Base-by-base conservation (phyloP, 2,329 filamentous ascomycete genomes). In the Xylaria sp. region DNA sequence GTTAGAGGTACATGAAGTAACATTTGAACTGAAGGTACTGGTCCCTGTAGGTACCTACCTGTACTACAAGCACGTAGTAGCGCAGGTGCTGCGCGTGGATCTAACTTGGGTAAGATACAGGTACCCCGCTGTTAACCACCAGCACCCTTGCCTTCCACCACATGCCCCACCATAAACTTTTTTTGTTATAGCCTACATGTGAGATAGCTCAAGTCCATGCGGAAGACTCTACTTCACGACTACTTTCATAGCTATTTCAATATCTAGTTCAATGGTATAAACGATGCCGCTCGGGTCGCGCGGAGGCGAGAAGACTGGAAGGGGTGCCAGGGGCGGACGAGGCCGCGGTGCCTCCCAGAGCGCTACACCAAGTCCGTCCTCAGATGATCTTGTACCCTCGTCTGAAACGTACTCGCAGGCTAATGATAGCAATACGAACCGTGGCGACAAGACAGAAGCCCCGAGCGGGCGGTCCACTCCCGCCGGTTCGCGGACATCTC, bases 141-240 rank as follows among this genome's bases (percentile, higher is more conserved):
- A 10, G n/a, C 57, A 48, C 41, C 31, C 58, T 52, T 15, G 18
- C 7, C 25, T 65, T 48, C 56, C 55, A 51, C 25, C 41, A 39
- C 20, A 28, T 65, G 66, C 74, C 72, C 76, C 75, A 74, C 76
- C 71, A 76, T 75, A 76, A 77, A 78, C 71, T 76, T 76, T 36
- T 78, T 78, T 52, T 62, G 49, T 31, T 58, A 64, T 57, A n/a
- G 46, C 41, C n/a, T 54, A 49, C 46, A 67, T 62, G 48, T 68
- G 59, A 68, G 63, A 63, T 41, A 54, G 33, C 36, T 39, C 39
- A 49, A 55, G 48, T 51, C 25, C 23, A 55, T n/a, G 33, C 36
- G 20, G 20, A 12, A 65, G 13, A 41, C 43, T 65, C 33, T 10
- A 25, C 33, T 52, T 52, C 28, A 7, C 46, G 52, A 23, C 56